phyloP scores from a whole-genome alignment of 306 rosid genomes.

The Pterocarpus macrocarpus region DNA sequence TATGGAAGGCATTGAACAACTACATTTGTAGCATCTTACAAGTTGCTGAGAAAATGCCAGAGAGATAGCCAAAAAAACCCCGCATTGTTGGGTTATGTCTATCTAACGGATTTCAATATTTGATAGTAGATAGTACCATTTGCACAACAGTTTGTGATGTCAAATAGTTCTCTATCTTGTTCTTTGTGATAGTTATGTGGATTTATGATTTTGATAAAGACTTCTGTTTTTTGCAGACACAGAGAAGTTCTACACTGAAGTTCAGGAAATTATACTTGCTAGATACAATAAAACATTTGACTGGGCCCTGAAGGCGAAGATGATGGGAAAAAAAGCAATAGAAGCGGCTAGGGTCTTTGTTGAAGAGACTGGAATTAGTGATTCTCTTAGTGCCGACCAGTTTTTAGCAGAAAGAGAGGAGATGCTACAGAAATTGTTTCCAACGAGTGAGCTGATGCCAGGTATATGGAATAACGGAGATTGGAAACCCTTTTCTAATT shows the following conservation, averaged over 20 bases:
- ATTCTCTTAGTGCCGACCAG: constrained; percentile 74
- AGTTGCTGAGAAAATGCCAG: too few species aligned
- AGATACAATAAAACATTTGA: constrained; percentile 88
- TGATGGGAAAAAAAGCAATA: constrained; percentile 95
- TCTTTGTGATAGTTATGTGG: not conserved
- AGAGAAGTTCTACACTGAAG: constrained; percentile 86
- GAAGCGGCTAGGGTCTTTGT: constrained; percentile 92
- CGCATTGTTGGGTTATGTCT: too few species aligned
- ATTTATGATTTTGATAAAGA: constrained; percentile 30
- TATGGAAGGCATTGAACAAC: not conserved
- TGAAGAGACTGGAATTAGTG: constrained; percentile 76
- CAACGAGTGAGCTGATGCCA: constrained; percentile 85
- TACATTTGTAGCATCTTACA: not conserved
- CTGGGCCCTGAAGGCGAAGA: constrained; percentile 87
- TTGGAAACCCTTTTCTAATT: not conserved
- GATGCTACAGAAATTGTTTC: constrained; percentile 74
- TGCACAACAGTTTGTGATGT: not conserved
- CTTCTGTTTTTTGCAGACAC: constrained; percentile 66
- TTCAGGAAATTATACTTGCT: constrained; percentile 80
- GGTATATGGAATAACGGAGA: constrained; percentile 56
- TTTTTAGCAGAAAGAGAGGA: constrained; percentile 86
- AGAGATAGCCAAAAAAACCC: too few species aligned
- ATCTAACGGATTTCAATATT: too few species aligned
- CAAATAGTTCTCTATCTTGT: not conserved
- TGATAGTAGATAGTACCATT: not conserved